These are phyloP conservation scores for Dimargaris cristalligena DNA, from an alignment of 192 early-diverging fungal genomes.

Conservation along the genomic window DNA sequence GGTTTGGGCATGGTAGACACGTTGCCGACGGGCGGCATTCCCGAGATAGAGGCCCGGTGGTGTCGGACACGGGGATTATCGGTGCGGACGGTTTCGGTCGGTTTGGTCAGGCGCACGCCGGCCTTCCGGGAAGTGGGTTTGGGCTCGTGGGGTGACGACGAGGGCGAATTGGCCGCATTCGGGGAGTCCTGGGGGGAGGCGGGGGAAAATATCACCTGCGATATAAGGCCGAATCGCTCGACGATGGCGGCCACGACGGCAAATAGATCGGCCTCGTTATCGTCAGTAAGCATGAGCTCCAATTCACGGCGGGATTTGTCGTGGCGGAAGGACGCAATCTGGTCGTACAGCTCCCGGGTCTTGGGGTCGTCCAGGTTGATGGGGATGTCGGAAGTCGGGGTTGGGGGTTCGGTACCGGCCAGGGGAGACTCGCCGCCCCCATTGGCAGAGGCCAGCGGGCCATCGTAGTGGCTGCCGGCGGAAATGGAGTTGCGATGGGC, in stretches of 20 bases:
- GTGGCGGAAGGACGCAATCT: slow-evolving; percentile 51
- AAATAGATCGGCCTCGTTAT: slow-evolving; percentile 37
- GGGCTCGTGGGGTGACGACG: slow-evolving; percentile 13
- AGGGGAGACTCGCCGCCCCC: slow-evolving; percentile 17
- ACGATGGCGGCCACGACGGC: slow-evolving; percentile 49
- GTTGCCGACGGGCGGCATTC: neutral
- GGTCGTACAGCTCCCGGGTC: slow-evolving; percentile 51
- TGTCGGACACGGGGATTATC: neutral
- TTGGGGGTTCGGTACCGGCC: neutral
- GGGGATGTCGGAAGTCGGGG: slow-evolving; percentile 14
- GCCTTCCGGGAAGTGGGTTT: neutral
- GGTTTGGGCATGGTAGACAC: slow-evolving; percentile 3
- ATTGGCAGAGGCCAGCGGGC: no score
- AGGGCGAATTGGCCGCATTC: neutral
- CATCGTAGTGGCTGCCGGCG: no score
- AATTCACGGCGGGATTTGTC: slow-evolving; percentile 46
- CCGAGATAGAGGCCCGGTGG: slow-evolving; percentile 6
- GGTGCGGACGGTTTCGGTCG: slow-evolving; percentile 14
- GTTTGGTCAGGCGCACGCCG: slow-evolving; percentile 10
- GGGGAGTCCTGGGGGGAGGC: neutral
- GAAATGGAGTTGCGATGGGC: slow-evolving; percentile 23
- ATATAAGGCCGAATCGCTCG: slow-evolving; percentile 43
- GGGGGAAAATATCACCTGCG: neutral
- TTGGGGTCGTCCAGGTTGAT: slow-evolving; percentile 56
- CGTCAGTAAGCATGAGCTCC: slow-evolving; percentile 33